Percentiles rank a stretch among this genome's conserved stretches.
These are phyloP conservation scores for Capsella bursapastoris DNA, from an alignment of 345 rosid genomes.

Conservation along the genomic window DNA sequence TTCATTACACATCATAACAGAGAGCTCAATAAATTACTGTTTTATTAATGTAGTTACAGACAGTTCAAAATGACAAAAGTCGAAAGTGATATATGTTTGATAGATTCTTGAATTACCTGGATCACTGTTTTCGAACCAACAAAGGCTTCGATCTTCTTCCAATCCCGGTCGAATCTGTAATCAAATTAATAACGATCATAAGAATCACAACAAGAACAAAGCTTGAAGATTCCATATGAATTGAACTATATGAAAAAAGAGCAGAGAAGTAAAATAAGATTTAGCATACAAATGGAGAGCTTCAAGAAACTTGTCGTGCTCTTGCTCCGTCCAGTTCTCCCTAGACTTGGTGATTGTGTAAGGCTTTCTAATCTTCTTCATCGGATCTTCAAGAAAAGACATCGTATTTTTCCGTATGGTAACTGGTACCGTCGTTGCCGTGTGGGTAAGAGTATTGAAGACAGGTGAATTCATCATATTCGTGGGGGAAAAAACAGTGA, in stretches of 20 bases:
- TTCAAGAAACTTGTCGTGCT: conserved; percentile 92
- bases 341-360: conserved; percentile 87
- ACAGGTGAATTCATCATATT: conserved; percentile 56
- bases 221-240: not conserved
- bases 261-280: not conserved
- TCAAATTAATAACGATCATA: not conserved
- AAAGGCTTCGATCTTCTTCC: conserved; percentile 96
- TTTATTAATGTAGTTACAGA: not conserved
- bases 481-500: conserved; percentile 59
- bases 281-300: conserved; percentile 74
- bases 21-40: not conserved
- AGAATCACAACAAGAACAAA: not conserved
- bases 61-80: not conserved
- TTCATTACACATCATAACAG: not conserved
- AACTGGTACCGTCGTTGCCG: conserved; percentile 9
- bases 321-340: conserved; percentile 96
- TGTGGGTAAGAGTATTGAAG: conserved; percentile 47
- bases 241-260: not conserved
- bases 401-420: conserved; percentile 29
- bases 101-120: conserved; percentile 56
- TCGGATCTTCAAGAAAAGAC: conserved; percentile 56
- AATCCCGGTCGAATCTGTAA: conserved; percentile 83
- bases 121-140: conserved; percentile 89
- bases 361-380: conserved; percentile 85
- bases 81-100: not conserved